These are phyloP conservation scores for Fusarium cicatricum DNA, from an alignment of 2,329 filamentous ascomycete genomes.

Conservation along the genomic window DNA sequence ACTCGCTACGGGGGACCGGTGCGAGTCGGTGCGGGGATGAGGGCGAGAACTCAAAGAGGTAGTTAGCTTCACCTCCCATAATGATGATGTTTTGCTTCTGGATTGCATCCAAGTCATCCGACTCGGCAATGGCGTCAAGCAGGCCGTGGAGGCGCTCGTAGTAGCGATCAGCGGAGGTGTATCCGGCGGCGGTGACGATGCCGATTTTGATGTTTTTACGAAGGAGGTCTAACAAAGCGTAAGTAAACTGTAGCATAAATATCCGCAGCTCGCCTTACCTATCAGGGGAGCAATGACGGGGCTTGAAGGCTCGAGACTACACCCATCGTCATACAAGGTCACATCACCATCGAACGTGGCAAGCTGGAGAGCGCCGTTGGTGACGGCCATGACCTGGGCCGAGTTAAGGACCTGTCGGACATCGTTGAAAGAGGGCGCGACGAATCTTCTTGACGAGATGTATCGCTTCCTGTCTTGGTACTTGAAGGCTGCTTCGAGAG, in stretches of 20 bases:
- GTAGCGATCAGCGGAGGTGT: slow-evolving; percentile 87
- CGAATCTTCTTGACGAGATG: slow-evolving; percentile 91
- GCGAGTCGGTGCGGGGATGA: slow-evolving; percentile 71
- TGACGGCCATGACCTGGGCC: slow-evolving; percentile 92
- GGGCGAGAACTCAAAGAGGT: slow-evolving; percentile 82
- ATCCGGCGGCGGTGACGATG: slow-evolving; percentile 96
- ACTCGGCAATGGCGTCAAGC: slow-evolving; percentile 76
- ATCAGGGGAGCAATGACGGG: slow-evolving; percentile 76
- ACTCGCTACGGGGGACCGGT: slow-evolving; percentile 70
- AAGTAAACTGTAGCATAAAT: not conserved
- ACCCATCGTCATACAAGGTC: slow-evolving; percentile 91
- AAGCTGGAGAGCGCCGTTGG: slow-evolving; percentile 78
- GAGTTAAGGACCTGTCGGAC: slow-evolving; percentile 93
- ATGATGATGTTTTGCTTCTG: slow-evolving; percentile 85
- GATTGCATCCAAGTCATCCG: slow-evolving; percentile 64
- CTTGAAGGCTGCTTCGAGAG: slow-evolving; percentile 88
- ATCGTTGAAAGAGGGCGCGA: slow-evolving; percentile 97
- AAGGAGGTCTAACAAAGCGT: slow-evolving; percentile 67
- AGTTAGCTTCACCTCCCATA: slow-evolving; percentile 96
- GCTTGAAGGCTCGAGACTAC: slow-evolving; percentile 77
- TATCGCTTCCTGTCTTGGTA: slow-evolving; percentile 86
- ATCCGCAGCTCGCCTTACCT: slow-evolving; percentile 50
- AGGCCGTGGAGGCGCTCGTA: slow-evolving; percentile 87
- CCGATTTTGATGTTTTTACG: slow-evolving; percentile 82
- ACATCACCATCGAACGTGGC: slow-evolving; percentile 98